These are phyloP conservation scores for Microcyclospora pomicola DNA, from an alignment of 2,329 filamentous ascomycete species.

Conservation along the genomic window DNA sequence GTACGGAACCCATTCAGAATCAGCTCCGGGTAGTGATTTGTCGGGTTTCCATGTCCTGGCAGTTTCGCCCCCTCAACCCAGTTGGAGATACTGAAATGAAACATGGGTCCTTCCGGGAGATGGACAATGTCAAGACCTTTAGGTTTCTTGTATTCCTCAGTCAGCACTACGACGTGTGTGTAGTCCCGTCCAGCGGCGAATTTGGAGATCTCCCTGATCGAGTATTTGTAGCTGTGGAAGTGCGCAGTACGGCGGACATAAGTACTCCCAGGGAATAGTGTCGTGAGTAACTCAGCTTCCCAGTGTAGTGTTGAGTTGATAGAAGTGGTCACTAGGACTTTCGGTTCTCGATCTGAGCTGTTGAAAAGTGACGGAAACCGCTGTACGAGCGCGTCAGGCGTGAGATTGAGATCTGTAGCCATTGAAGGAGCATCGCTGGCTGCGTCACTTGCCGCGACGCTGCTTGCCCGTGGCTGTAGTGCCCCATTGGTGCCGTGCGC, in stretches of 20 bases:
- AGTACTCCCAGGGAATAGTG: slow-evolving; percentile 63
- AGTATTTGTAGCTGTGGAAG: slow-evolving; percentile 79
- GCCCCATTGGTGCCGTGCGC: slow-evolving; percentile 18
- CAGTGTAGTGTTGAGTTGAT: slow-evolving; percentile 79
- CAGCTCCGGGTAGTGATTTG: slow-evolving; percentile 79
- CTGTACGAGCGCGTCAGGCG: slow-evolving; percentile 45
- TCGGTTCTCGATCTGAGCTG: slow-evolving; percentile 44
- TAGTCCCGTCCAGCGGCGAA: slow-evolving; percentile 74
- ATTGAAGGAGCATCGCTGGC: slow-evolving; percentile 41
- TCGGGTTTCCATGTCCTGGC: slow-evolving; percentile 80
- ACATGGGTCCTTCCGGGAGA: slow-evolving; percentile 72
- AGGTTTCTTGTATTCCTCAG: slow-evolving; percentile 78
- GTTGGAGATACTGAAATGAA: slow-evolving; percentile 82
- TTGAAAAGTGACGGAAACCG: slow-evolving; percentile 49
- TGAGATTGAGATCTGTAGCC: slow-evolving; percentile 45
- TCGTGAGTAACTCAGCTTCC: slow-evolving; percentile 63
- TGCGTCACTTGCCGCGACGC: slow-evolving; percentile 27
- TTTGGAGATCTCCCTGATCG: slow-evolving; percentile 73
- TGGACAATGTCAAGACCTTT: slow-evolving; percentile 73
- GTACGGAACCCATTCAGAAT: slow-evolving; percentile 92
- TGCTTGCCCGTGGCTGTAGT: slow-evolving; percentile 21
- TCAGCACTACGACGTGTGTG: slow-evolving; percentile 70
- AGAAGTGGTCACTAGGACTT: slow-evolving; percentile 83
- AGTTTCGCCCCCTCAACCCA: slow-evolving; percentile 82
- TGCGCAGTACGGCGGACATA: slow-evolving; percentile 82